phyloP scores from a whole-genome alignment of 805 yeast genomes.

The Candida khao-thaluensis region DNA sequence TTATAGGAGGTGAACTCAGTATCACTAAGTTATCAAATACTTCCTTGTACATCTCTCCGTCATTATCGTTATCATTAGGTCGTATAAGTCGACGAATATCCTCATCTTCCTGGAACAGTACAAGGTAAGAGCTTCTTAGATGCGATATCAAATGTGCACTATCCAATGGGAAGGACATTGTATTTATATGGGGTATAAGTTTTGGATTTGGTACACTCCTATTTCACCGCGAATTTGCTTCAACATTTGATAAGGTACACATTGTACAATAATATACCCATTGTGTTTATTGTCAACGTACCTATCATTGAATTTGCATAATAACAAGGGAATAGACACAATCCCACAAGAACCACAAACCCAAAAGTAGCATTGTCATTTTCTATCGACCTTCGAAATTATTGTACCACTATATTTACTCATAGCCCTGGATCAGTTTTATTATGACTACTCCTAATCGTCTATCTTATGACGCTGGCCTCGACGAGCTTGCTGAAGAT shows the following conservation, averaged over 20 bases:
- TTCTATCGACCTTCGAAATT: too few species aligned
- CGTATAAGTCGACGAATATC: conserved; percentile 21
- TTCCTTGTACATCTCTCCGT: conserved; percentile 12
- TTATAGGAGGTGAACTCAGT: conserved; percentile 33
- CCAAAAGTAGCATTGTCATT: too few species aligned
- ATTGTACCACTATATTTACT: too few species aligned
- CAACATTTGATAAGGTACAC: conserved; percentile 6
- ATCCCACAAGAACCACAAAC: too few species aligned
- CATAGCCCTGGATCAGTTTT: not conserved
- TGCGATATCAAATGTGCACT: conserved; percentile 28
- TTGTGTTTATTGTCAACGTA: not conserved
- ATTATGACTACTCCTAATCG: conserved; percentile 5
- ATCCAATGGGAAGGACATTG: conserved; percentile 41
- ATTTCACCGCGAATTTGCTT: conserved; percentile 4
- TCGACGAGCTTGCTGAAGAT: conserved; percentile 19
- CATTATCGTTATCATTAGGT: conserved; percentile 15
- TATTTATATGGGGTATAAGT: not conserved
- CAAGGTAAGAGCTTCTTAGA: conserved; percentile 27
- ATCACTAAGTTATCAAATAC: conserved; percentile 11
- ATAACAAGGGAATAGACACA: too few species aligned
- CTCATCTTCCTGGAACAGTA: conserved; percentile 24
- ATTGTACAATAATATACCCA: not conserved
- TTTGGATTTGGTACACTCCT: not conserved
- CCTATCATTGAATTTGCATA: not conserved
- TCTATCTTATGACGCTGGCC: conserved; percentile 8